Conservation (phyloP, 805 yeast species). For the Pichia exigua region DNA sequence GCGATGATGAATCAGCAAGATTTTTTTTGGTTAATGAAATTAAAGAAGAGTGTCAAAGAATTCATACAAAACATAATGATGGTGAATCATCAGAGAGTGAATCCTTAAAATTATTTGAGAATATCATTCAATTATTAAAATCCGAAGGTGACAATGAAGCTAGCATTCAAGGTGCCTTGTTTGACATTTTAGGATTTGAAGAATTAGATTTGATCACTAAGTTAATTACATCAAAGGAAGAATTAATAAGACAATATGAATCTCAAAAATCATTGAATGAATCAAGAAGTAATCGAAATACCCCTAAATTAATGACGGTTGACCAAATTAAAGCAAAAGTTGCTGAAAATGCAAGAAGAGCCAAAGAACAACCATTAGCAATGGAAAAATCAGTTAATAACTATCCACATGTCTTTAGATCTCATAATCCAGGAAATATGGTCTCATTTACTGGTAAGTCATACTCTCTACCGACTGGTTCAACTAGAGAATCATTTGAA, state of each 20-base stretch:
- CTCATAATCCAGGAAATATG: conserved; percentile 58
- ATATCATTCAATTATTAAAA: conserved; percentile 28
- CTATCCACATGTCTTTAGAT: conserved; percentile 84
- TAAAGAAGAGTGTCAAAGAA: conserved; percentile 19
- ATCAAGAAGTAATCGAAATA: not conserved
- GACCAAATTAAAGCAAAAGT: conserved; percentile 50
- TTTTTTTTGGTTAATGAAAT: conserved; percentile 16
- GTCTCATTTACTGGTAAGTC: conserved; percentile 77
- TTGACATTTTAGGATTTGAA: conserved; percentile 80
- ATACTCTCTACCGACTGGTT: conserved; percentile 73
- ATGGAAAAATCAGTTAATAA: conserved; percentile 39
- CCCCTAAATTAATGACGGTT: conserved; percentile 36
- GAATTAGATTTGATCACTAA: conserved; percentile 72
- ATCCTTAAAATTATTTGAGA: conserved; percentile 16
- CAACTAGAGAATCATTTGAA: conserved; percentile 54
- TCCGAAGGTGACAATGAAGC: conserved; percentile 38
- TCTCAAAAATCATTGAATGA: not conserved
- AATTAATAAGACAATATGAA: conserved; percentile 21
- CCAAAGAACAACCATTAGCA: conserved; percentile 41
- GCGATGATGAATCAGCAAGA: conserved; percentile 6
- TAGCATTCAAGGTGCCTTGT: conserved; percentile 60
- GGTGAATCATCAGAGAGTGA: conserved; percentile 8
- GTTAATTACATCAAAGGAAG: conserved; percentile 41
- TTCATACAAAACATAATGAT: conserved; percentile 23
- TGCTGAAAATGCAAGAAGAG: conserved; percentile 38